These are phyloP conservation scores for Chenopodium formosanum DNA, from an alignment of 148 eudicot species.

Conservation along the genomic window DNA sequence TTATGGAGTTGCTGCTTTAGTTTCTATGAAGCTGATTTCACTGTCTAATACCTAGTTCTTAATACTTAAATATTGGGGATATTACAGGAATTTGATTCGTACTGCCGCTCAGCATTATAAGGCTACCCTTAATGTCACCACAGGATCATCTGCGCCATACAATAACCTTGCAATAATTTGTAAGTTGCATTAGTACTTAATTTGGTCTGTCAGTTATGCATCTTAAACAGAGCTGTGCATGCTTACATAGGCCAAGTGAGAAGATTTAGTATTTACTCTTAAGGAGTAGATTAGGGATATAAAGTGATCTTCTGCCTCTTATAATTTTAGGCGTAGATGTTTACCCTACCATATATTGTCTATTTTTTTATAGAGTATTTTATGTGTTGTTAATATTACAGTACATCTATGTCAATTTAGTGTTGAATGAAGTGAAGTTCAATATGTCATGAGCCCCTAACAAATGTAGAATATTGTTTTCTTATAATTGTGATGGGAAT, in stretches of 20 bases:
- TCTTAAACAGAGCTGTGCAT: conserved; percentile 18
- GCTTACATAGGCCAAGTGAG: conserved; percentile 11
- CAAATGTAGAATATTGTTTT: too few relatives aligned
- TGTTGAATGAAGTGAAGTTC: too few relatives aligned
- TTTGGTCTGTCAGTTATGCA: conserved; percentile 14
- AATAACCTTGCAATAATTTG: conserved; percentile 68
- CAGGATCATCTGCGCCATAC: conserved; percentile 93
- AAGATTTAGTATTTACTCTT: too few relatives aligned
- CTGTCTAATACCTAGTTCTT: conserved; percentile 8
- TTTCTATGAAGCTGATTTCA: neutral
- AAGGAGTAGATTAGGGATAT: too few relatives aligned
- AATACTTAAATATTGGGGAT: conserved; percentile 18
- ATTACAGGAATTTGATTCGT: conserved; percentile 78
- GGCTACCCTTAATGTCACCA: conserved; percentile 84
- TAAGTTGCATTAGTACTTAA: conserved; percentile 22
- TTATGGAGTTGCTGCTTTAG: neutral
- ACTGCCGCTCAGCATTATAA: conserved; percentile 85
- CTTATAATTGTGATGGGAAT: too few relatives aligned
- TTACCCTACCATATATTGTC: too few relatives aligned
- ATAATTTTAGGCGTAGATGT: too few relatives aligned
- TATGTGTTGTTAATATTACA: too few relatives aligned
- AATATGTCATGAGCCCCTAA: too few relatives aligned
- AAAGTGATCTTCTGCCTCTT: too few relatives aligned
- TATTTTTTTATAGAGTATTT: too few relatives aligned
- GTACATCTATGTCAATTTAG: too few relatives aligned